Evolutionary conservation across 164 flowering plant species (phyloP).

Genomic region (Warburgia ugandensis): DNA sequence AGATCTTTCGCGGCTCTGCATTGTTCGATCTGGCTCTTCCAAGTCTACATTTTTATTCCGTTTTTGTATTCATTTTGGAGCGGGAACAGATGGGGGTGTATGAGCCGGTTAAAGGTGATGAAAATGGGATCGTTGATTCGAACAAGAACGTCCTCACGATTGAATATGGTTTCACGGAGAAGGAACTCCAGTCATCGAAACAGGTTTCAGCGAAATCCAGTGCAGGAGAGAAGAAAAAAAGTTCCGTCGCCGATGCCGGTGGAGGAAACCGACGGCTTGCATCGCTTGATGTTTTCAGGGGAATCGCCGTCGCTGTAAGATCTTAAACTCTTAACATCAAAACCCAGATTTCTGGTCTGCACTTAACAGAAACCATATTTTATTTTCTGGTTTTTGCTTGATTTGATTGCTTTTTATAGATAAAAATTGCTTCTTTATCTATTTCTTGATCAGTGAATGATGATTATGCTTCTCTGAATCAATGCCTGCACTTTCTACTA

Average conservation of each 20-base stretch:
- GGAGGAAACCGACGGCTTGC: conserved; percentile 37
- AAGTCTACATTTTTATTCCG: not conserved
- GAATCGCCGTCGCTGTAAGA: conserved; percentile 63
- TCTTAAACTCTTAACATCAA: not conserved
- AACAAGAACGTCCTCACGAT: conserved; percentile 2
- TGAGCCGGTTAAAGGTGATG: conserved; percentile 25
- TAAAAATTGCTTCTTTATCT: not conserved
- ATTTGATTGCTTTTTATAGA: no score
- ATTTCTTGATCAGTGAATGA: not conserved
- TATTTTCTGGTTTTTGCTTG: not conserved
- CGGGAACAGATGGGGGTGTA: conserved; percentile 19
- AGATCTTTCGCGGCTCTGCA: not conserved
- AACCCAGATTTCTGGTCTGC: not conserved
- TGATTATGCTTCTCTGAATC: no score
- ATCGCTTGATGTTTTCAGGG: conserved; percentile 72
- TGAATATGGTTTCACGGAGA: conserved; percentile 11
- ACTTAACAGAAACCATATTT: not conserved
- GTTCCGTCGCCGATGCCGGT: not conserved
- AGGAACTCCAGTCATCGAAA: conserved; percentile 11
- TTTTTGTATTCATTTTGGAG: not conserved
- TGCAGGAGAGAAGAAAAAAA: conserved; percentile 1
- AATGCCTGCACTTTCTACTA: no score
- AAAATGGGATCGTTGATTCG: conserved; percentile 11
- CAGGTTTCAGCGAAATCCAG: conserved; percentile 2
- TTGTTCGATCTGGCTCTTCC: not conserved